A percentile compares a stretch with the other conserved stretches of the same genome.
phyloP scores from a whole-genome alignment of 768 basidiomycete species.

The Saitozyma sp. region DNA sequence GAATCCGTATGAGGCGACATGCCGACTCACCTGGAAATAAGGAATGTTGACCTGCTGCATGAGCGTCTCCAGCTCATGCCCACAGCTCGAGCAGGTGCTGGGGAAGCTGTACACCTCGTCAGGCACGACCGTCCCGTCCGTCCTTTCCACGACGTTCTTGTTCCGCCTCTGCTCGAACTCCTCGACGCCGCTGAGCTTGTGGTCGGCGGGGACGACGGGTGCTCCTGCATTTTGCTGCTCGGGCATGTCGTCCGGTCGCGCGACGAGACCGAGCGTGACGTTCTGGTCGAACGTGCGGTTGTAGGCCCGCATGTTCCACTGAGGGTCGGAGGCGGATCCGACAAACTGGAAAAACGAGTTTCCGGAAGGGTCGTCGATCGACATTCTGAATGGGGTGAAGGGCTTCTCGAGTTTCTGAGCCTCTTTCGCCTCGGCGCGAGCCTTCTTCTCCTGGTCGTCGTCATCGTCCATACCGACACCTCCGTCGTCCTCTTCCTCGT shows the following conservation, averaged over 20 bases:
- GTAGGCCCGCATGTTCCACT: constrained; percentile 87
- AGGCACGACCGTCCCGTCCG: constrained; percentile 53
- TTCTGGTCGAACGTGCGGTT: constrained; percentile 78
- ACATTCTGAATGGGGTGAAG: constrained; percentile 74
- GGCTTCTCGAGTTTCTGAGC: constrained; percentile 55
- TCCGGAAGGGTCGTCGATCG: constrained; percentile 87
- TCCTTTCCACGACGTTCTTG: constrained; percentile 14
- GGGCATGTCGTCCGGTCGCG: constrained; percentile 46
- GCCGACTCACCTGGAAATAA: constrained; percentile 78
- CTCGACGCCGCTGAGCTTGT: constrained; percentile 35
- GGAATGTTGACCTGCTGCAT: constrained; percentile 98
- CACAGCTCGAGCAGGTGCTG: constrained; percentile 84
- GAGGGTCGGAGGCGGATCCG: constrained; percentile 82
- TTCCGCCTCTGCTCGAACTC: constrained; percentile 30
- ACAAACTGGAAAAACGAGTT: constrained; percentile 95
- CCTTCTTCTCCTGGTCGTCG: constrained; percentile 58
- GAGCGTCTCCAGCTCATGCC: constrained; percentile 73
- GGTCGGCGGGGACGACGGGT: constrained; percentile 32
- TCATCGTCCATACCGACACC: constrained; percentile 62
- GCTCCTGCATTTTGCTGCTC: constrained; percentile 41
- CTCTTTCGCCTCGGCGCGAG: constrained; percentile 20
- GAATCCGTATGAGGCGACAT: not conserved
- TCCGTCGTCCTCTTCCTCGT: constrained; percentile 56
- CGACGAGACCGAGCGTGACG: constrained; percentile 69
- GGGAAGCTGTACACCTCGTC: constrained; percentile 90